Evolutionary conservation across 495 filamentous ascomycete genomes (phyloP).

Genomic region (Penicillium steckii): DNA sequence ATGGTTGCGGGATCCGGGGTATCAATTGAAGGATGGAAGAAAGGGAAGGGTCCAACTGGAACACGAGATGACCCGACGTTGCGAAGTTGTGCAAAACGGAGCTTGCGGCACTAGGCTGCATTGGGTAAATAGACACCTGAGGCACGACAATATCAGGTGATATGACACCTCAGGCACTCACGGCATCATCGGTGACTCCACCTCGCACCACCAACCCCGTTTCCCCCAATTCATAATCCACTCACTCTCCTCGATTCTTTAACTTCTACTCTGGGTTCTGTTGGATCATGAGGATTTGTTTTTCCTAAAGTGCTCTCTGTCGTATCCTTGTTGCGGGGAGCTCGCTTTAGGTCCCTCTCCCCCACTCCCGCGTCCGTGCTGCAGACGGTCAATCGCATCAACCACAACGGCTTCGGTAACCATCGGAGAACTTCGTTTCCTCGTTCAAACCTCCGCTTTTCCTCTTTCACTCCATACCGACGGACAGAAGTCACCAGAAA

Average conservation of each 20-base stretch:
- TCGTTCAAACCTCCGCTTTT: conserved; percentile 8
- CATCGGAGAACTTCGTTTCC: conserved; percentile 25
- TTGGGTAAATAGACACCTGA: conserved; percentile 13
- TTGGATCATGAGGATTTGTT: conserved; percentile 15
- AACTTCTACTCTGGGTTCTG: conserved; percentile 6
- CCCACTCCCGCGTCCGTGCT: conserved; percentile 39
- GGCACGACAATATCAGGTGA: no score
- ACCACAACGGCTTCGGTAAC: conserved; percentile 29
- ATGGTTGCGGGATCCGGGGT: conserved; percentile 49
- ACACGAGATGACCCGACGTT: conserved; percentile 45
- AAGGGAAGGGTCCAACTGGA: conserved; percentile 39
- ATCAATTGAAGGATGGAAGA: conserved; percentile 35
- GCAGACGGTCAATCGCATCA: conserved; percentile 33
- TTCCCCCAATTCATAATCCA: conserved; percentile 21
- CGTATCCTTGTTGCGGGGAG: conserved; percentile 19
- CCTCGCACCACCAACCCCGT: conserved; percentile 22
- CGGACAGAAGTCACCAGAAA: not conserved
- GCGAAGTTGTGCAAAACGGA: conserved; percentile 51
- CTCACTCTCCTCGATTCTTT: conserved; percentile 6
- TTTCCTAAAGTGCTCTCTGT: conserved; percentile 9
- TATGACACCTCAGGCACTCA: conserved; percentile 10
- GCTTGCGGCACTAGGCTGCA: conserved; percentile 28
- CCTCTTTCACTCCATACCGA: conserved; percentile 1
- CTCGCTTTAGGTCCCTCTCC: conserved; percentile 16
- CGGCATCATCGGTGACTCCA: conserved; percentile 17